Evolutionary conservation across 192 early-diverging fungal species (phyloP), one percentile per base, ranked within the genome.

Genomic region (Diversispora epigaea): DNA sequence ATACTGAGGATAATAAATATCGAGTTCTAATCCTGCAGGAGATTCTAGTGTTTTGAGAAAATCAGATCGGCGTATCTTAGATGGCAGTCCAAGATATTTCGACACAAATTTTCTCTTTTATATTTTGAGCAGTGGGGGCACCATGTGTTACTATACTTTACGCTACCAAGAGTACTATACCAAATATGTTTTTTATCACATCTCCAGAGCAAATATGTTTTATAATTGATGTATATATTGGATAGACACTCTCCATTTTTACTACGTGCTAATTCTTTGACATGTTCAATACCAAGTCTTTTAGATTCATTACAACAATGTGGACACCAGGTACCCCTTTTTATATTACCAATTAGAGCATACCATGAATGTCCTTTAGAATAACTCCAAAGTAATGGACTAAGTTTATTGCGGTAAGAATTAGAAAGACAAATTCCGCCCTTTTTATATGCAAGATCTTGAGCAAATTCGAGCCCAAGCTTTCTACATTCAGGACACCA

Each of bases 241-340:
- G 43, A 67, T 47, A 67, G 19, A 67, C 65, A 67, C 3, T 67
- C 46, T 12, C 61, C 61, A 21, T 46, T 67, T 49, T 67, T 67
- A 47, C 3, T 67, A 44, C 14, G 12, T 67, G 65, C 65, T 49
- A 67, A 15, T 41, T 67, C 40, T 67, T 67, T 67, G 15, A 43
- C 44, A 47, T 6, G 19, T 47, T 47, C 41, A 67, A 67, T 67
- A 67, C 65, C 65, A 44, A 67, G 46, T 67, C 65, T 67, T 7
- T 9, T 5, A 17, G 41, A 45, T 22, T 46, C 65, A 67, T 10
- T 2, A 32, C 25, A 2, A 2, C 0, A 32, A 32, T 32, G 2
- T 32, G 0, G 25, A 32, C 25, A 32, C 25, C 25, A 32, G 2
- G 25, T 32, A 32, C 25, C 25, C 3, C 65, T 60, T 60, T 60